phyloP scores from a whole-genome alignment of 2,329 filamentous ascomycete species.

The Coniochaeta sp. region DNA sequence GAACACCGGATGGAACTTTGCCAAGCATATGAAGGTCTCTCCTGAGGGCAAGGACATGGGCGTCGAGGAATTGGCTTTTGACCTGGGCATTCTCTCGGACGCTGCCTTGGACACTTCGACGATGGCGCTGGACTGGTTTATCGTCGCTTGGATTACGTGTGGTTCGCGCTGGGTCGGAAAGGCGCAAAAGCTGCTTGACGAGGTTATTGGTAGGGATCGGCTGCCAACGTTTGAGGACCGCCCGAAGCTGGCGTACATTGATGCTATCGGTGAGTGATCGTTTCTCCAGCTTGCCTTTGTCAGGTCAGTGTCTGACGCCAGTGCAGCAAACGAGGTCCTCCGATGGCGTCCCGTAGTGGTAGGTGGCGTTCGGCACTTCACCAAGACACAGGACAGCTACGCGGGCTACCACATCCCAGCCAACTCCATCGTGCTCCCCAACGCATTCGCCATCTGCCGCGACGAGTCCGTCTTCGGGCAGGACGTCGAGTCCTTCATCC shows the following conservation, averaged over 20 bases:
- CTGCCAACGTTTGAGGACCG: conserved; percentile 31
- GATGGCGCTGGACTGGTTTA: conserved; percentile 21
- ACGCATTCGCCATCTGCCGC: conserved; percentile 30
- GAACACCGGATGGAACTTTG: conserved; percentile 22
- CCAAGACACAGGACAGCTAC: conserved; percentile 26
- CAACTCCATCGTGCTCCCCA: conserved; percentile 34
- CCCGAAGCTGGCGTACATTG: conserved; percentile 31
- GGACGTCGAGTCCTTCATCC: conserved; percentile 20
- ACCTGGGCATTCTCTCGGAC: conserved; percentile 22
- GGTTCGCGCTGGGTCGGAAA: conserved; percentile 18
- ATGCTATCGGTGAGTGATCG: conserved; percentile 20
- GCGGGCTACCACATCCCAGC: conserved; percentile 33
- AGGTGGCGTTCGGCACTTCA: conserved; percentile 30
- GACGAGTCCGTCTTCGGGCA: conserved; percentile 33
- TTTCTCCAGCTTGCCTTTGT: conserved; percentile 4
- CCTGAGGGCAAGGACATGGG: conserved; percentile 16
- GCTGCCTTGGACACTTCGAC: conserved; percentile 25
- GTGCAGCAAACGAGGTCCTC: conserved; percentile 29
- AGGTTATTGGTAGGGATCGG: conserved; percentile 29
- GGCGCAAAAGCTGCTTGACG: conserved; percentile 33
- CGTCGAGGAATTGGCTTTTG: conserved; percentile 22
- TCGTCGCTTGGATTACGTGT: conserved; percentile 21
- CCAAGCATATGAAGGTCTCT: conserved; percentile 18
- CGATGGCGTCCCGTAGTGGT: conserved; percentile 35
- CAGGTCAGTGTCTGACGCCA: not conserved